Evolutionary conservation across 2,329 filamentous ascomycete genomes (phyloP).

Genomic region (Salinomyces thailandicus): DNA sequence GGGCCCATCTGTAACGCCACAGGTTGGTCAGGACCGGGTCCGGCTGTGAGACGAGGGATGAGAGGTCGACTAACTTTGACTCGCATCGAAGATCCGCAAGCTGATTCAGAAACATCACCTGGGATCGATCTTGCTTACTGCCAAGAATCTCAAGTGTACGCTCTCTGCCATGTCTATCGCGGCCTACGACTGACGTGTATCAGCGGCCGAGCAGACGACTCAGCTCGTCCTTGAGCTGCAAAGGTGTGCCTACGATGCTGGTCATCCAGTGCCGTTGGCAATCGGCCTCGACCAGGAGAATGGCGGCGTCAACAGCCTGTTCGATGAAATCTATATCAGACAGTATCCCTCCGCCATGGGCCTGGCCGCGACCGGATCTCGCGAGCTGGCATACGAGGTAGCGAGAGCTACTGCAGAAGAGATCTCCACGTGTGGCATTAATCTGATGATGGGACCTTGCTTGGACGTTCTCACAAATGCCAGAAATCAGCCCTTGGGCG

Average conservation of each 20-base stretch:
- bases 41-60: background rate
- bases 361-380: slow-evolving; percentile 79
- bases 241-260: slow-evolving; percentile 79
- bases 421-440: slow-evolving; percentile 84
- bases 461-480: slow-evolving; percentile 91
- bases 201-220: slow-evolving; percentile 85
- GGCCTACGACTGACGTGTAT: slow-evolving; percentile 21
- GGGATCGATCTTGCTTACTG: slow-evolving; percentile 74
- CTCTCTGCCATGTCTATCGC: slow-evolving; percentile 2
- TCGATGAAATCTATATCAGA: slow-evolving; percentile 88
- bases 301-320: slow-evolving; percentile 92
- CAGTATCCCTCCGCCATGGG: slow-evolving; percentile 98
- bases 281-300: slow-evolving; percentile 96
- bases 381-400: slow-evolving; percentile 75
- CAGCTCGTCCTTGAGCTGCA: slow-evolving; percentile 83
- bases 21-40: slow-evolving; percentile 1
- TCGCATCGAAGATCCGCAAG: slow-evolving; percentile 54
- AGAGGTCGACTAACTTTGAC: too few relatives aligned
- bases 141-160: slow-evolving; percentile 76
- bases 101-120: slow-evolving; percentile 78
- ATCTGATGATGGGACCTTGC: slow-evolving; percentile 88
- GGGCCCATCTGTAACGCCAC: slow-evolving; percentile 67
- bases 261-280: slow-evolving; percentile 76
- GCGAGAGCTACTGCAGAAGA: slow-evolving; percentile 90
- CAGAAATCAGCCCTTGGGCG: slow-evolving; percentile 79